Base-by-base conservation (phyloP, 2,329 filamentous ascomycete genomes). In the Zasmidium cellare region DNA sequence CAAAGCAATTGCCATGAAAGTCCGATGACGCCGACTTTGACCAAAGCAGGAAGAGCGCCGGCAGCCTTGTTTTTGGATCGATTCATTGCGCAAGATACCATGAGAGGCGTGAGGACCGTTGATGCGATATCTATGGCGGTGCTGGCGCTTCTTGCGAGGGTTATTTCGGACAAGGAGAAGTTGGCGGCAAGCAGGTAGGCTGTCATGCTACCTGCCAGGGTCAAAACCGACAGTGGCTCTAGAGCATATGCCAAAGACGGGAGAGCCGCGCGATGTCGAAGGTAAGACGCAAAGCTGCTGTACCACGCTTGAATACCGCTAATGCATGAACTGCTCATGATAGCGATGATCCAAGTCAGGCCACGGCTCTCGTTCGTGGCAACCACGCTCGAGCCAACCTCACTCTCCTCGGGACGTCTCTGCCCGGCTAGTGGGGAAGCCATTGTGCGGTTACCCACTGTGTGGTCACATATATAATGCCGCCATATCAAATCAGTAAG, bases 61-160 rank as follows among this genome's bases (percentile, higher is more conserved):
- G n/a, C 16, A 28, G 25, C 38, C 11, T 54, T 35, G 3, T 16
- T 28, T 19, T 41, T 25, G 11, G 20, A 51, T 18, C 54, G 20
- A 5, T 9, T 41, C 3, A 22, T 25, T 3, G 51, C n/a, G 19
- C 46, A 31, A 12, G 50, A 24, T 18, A 58, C 50, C 44, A 58
- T 14, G 14, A 53, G 12, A 2, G 56, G 56, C n/a, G 56, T 58
- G 7, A 58, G 16, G 2, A 58, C 31, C 9, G 56, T 54, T 3
- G 56, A 58, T 14, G 44, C 46, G 23, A 58, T 49, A 20, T 57
- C 55, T 3, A 53, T 49, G 11, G 52, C 20, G 9, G 55, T 57
- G 20, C 55, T 57, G 3, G 55, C 55, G 16, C 49, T 49, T 25
- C 55, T 22, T 7, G 55, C 55, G 44, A 50, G 24, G 12, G 55